These are phyloP conservation scores for Trichoderma atroviride DNA, from an alignment of 2,329 filamentous ascomycete species.

Conservation along the genomic window DNA sequence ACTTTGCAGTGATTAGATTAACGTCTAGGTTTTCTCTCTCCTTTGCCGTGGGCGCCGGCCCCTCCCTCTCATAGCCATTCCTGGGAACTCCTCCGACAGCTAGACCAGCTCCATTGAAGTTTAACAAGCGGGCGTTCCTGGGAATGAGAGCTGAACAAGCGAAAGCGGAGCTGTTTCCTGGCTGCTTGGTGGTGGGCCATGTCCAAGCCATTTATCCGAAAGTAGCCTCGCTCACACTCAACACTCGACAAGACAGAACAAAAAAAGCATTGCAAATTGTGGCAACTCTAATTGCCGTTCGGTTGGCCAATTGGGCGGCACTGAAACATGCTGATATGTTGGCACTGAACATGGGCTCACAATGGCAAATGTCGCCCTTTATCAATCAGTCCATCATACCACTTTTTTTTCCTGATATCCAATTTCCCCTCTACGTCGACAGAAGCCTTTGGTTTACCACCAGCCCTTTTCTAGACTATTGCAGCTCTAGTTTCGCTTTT, in stretches of 20 bases:
- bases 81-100: not conserved
- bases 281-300: constrained; percentile 1
- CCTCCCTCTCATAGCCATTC: not conserved
- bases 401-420: not conserved
- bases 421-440: not conserved
- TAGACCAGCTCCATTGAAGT: constrained; percentile 15
- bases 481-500: constrained; percentile 1
- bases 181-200: not conserved
- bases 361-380: not conserved
- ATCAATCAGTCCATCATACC: constrained; percentile 7
- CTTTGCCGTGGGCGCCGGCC: not conserved
- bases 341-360: not conserved
- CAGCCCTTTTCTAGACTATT: not conserved
- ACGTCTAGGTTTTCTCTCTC: not conserved
- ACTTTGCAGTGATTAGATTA: not conserved
- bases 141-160: constrained; percentile 7
- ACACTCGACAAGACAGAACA: not conserved
- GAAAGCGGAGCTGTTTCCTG: not conserved
- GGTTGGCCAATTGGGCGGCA: not conserved
- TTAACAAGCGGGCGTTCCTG: constrained; percentile 21
- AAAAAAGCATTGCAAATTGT: not conserved
- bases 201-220: not conserved
- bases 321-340: not conserved
- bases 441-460: constrained; percentile 1
- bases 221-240: not conserved